Base-by-base conservation (phyloP, 495 filamentous ascomycete genomes). In the Antarctomyces pellizariae region DNA sequence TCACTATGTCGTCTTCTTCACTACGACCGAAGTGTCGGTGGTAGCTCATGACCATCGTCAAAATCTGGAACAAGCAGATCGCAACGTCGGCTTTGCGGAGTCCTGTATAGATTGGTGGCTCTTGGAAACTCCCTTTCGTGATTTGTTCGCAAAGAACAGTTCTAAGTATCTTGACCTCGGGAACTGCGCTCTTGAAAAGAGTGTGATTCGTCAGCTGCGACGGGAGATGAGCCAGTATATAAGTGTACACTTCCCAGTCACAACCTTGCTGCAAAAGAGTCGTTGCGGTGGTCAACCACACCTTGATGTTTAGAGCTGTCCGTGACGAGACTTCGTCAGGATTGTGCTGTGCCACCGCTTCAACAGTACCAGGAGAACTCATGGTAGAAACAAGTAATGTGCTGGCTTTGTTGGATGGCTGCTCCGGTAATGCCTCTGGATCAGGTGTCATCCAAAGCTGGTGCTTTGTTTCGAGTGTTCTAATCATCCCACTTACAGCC, bases 241-340 rank as follows among this genome's bases (percentile, higher is more conserved):
- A 92, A 49, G 75, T 83, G 56, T 90, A 91, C 1, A 91, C 52
- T 46, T 95, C 82, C 89, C 89, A 99, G 27, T 92, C 75, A 16
- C 64, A 64, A 24, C 72, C 75, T 21, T 74, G 55, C 36, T 77
- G 68, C 16, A 99, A 50, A 11, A 90, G 49, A 2, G 59, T 60
- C 19, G 83, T 63, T 19, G 90, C 48, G 5, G 63, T 53, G 26
- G 86, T 73, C 9, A 92, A 55, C 74, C 80, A 92, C 25, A 68
- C 47, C 9, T 59, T 59, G 14, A 80, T 62, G 29, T 76, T 61
- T 24, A 92, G 43, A 13, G 62, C 47, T 24, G 29, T 23, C 11
- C 29, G 22, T 6, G 4, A 11, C 14, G 25, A 9, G 2, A 11
- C 25, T 5, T 7, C 21, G 2, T 23, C 21, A 23, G n/a, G 19